phyloP scores from a whole-genome alignment of 257 asterid species.

The Przewalskia tangutica region DNA sequence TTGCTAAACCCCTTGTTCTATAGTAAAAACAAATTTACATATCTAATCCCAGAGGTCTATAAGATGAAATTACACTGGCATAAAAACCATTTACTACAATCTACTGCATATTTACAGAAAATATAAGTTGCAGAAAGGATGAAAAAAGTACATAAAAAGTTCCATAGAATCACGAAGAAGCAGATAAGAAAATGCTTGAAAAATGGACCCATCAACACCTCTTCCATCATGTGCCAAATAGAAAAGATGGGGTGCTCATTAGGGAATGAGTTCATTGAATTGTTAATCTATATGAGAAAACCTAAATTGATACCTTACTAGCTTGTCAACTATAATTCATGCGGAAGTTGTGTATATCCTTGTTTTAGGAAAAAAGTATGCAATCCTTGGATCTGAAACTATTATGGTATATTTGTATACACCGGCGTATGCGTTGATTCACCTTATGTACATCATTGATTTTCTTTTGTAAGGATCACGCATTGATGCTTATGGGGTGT shows the following conservation, averaged over 20 bases:
- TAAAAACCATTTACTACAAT: background rate
- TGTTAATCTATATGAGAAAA: background rate
- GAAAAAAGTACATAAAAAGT: background rate
- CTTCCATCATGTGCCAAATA: background rate
- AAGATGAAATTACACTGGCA: background rate
- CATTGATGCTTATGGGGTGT: background rate
- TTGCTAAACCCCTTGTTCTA: background rate
- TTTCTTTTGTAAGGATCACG: background rate
- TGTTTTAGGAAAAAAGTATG: background rate
- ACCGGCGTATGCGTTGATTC: background rate
- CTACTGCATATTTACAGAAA: background rate
- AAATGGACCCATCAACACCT: background rate
- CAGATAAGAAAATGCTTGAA: background rate
- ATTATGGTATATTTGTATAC: background rate
- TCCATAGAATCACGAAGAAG: background rate
- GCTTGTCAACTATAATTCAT: background rate
- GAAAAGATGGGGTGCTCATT: background rate
- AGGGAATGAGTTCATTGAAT: background rate
- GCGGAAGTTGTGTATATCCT: background rate
- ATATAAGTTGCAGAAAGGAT: background rate
- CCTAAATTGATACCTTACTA: background rate
- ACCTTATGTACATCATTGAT: background rate
- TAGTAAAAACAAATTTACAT: background rate
- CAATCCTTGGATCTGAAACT: background rate
- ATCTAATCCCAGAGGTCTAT: background rate